Percentiles rank a stretch among this genome's conserved stretches.
These are phyloP conservation scores for Circinella umbellata DNA, from an alignment of 371 early-diverging fungal genomes.

Conservation along the genomic window DNA sequence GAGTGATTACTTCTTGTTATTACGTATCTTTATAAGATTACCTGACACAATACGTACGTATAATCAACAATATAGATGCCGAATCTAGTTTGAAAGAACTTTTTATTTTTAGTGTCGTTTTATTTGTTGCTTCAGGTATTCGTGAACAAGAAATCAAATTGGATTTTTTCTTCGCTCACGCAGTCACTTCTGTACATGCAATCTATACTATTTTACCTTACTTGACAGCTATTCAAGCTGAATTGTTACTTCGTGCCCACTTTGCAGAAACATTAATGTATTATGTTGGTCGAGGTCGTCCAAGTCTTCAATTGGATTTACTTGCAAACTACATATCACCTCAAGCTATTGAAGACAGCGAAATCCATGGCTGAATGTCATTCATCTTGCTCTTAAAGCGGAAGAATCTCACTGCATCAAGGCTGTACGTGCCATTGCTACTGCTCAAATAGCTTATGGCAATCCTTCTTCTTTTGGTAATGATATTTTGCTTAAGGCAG, in stretches of 20 bases:
- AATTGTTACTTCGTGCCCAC: constrained; percentile 43
- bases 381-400: constrained; percentile 44
- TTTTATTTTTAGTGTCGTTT: constrained; percentile 22
- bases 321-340: constrained; percentile 31
- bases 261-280: constrained; percentile 28
- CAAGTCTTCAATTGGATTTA: constrained; percentile 34
- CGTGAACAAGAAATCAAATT: constrained; percentile 32
- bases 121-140: constrained; percentile 35
- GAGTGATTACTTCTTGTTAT: too few species aligned
- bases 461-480: constrained; percentile 9
- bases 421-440: constrained; percentile 49
- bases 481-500: constrained; percentile 32
- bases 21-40: background rate
- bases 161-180: constrained; percentile 59
- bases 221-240: constrained; percentile 38
- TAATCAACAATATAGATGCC: constrained; percentile 28
- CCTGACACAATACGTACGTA: too few species aligned
- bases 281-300: constrained; percentile 52
- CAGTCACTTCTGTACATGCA: constrained; percentile 56
- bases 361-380: constrained; percentile 52
- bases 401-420: constrained; percentile 61
- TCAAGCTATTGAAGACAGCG: background rate
- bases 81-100: constrained; percentile 38
- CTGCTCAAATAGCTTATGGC: constrained; percentile 46
- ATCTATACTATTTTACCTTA: constrained; percentile 42